These are phyloP conservation scores for Mallotus repandus DNA, from an alignment of 441 rosid species.

Conservation along the genomic window DNA sequence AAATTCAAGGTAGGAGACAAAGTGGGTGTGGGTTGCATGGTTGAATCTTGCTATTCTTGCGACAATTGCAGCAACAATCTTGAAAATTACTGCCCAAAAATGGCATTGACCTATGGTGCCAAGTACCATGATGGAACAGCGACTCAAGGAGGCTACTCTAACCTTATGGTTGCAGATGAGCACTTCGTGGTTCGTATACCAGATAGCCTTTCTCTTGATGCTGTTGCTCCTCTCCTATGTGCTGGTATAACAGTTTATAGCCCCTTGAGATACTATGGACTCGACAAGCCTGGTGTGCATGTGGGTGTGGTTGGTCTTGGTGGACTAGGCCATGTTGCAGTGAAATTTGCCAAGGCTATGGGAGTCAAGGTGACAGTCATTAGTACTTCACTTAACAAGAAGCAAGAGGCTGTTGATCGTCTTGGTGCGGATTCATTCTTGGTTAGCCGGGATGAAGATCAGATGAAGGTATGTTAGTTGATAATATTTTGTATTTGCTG, in stretches of 20 bases:
- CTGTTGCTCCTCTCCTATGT: too few relatives aligned
- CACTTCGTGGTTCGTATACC: too few relatives aligned
- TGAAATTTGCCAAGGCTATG: slow-evolving; percentile 43
- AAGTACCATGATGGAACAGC: too few relatives aligned
- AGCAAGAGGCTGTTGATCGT: slow-evolving; percentile 38
- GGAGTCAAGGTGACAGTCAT: slow-evolving; percentile 26
- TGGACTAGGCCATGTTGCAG: too few relatives aligned
- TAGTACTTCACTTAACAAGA: slow-evolving; percentile 28
- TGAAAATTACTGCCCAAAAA: slow-evolving; percentile 62
- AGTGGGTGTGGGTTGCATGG: slow-evolving; percentile 70
- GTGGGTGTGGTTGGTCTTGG: too few relatives aligned
- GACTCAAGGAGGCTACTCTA: too few relatives aligned
- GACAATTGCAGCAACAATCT: slow-evolving; percentile 51
- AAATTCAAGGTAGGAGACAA: slow-evolving; percentile 33
- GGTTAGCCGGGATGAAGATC: not conserved
- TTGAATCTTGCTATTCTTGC: slow-evolving; percentile 66
- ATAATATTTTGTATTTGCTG: too few relatives aligned
- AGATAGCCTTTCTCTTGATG: too few relatives aligned
- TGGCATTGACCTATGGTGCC: slow-evolving; percentile 38
- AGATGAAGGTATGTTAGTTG: too few relatives aligned
- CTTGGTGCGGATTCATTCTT: slow-evolving; percentile 43
- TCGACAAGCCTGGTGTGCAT: too few relatives aligned
- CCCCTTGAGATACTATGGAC: too few relatives aligned
- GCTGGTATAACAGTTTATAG: too few relatives aligned
- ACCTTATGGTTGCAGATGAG: slow-evolving; percentile 40